phyloP scores from a whole-genome alignment of 164 flowering plant species.

The Houttuynia cordata region DNA sequence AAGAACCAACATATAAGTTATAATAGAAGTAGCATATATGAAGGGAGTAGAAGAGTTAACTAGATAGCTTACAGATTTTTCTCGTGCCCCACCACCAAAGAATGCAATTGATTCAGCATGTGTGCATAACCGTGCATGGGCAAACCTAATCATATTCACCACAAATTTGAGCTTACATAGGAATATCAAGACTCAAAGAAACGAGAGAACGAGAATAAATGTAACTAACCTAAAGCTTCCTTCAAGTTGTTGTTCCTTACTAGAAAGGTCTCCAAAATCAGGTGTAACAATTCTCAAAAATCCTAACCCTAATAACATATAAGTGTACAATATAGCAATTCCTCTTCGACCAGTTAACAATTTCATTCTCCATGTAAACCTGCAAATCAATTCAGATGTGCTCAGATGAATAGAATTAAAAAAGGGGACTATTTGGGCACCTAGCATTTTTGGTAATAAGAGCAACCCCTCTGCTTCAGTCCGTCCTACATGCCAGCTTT shows the following conservation, averaged over 20 bases:
- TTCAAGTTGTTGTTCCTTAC: conserved; percentile 87
- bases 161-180: neutral
- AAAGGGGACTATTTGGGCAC: neutral
- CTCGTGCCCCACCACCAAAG: conserved; percentile 97
- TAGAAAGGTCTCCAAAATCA: conserved; percentile 84
- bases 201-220: conserved; percentile 9
- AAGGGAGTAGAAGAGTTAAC: neutral
- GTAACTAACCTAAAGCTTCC: conserved; percentile 78
- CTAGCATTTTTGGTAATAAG: no score
- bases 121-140: conserved; percentile 85
- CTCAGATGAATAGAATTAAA: neutral
- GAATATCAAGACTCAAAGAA: neutral
- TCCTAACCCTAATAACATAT: conserved; percentile 93
- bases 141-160: conserved; percentile 40
- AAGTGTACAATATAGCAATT: conserved; percentile 78
- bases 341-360: conserved; percentile 82
- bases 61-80: conserved; percentile 63
- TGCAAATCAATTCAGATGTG: conserved; percentile 9
- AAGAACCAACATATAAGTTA: no score
- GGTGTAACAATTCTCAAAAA: conserved; percentile 83
- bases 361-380: conserved; percentile 99
- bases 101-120: conserved; percentile 99
- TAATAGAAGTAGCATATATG: neutral
- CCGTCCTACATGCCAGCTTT: no score
- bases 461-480: no score